Evolutionary conservation across 2,329 filamentous ascomycete species (phyloP).

Genomic region (Zymoseptoria ardabiliae): DNA sequence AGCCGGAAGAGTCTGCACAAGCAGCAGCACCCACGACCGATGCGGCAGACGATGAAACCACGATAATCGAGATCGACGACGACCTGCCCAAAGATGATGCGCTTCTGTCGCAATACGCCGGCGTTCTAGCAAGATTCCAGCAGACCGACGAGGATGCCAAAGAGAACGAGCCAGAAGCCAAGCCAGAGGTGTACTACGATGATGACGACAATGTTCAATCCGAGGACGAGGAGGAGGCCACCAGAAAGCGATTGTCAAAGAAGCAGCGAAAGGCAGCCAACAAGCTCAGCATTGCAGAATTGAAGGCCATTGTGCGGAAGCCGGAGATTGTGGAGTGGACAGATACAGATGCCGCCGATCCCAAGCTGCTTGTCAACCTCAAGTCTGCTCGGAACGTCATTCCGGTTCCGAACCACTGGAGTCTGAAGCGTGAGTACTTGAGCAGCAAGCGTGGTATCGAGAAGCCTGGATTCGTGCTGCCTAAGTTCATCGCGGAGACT

Average conservation of each 20-base stretch:
- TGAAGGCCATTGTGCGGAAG: conserved; percentile 84
- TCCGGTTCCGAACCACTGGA: conserved; percentile 90
- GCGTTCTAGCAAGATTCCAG: conserved; percentile 74
- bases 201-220: conserved; percentile 83
- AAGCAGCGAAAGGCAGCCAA: conserved; percentile 89
- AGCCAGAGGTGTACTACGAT: conserved; percentile 76
- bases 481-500: conserved; percentile 95
- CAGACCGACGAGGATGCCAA: conserved; percentile 44
- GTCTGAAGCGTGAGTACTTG: conserved; percentile 90
- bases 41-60: conserved; percentile 22
- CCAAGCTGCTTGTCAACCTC: conserved; percentile 82
- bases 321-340: conserved; percentile 98
- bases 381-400: conserved; percentile 94
- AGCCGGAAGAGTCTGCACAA: conserved; percentile 19
- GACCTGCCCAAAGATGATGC: conserved; percentile 48
- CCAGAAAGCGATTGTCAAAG: conserved; percentile 69
- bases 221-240: conserved; percentile 65
- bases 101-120: conserved; percentile 74
- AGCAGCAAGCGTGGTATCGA: conserved; percentile 96
- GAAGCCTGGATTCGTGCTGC: conserved; percentile 85
- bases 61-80: conserved; percentile 16
- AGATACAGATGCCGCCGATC: conserved; percentile 84
- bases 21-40: conserved; percentile 22
- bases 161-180: conserved; percentile 57
- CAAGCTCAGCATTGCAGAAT: conserved; percentile 87